Conservation (phyloP, 1,139 yeast genomes). For the Lodderomyces oxycetoniae region DNA sequence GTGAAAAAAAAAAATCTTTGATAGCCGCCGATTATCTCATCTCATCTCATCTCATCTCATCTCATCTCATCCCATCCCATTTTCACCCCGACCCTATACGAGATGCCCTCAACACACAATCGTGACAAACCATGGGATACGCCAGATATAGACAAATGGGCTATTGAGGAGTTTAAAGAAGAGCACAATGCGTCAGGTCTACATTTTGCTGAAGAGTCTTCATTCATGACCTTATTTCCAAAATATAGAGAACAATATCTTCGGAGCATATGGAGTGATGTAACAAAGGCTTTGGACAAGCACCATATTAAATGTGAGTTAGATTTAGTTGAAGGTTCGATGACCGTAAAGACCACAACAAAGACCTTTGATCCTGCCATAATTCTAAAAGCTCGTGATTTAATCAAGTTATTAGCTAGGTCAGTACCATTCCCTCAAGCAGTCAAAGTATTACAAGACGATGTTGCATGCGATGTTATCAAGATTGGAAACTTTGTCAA, state of each 20-base stretch:
- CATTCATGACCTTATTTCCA: conserved; percentile 92
- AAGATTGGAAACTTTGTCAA: conserved; percentile 87
- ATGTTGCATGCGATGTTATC: conserved; percentile 91
- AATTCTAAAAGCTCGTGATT: conserved; percentile 89
- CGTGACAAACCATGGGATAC: conserved; percentile 98
- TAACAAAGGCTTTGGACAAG: conserved; percentile 70
- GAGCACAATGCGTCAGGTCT: conserved; percentile 84
- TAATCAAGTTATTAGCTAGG: conserved; percentile 88
- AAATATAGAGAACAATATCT: conserved; percentile 91
- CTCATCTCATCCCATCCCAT: background rate
- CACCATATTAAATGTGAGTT: conserved; percentile 76
- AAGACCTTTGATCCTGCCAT: conserved; percentile 95
- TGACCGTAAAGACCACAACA: conserved; percentile 94
- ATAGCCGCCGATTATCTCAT: background rate
- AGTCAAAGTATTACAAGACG: conserved; percentile 83
- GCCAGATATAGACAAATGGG: conserved; percentile 93
- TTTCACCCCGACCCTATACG: background rate
- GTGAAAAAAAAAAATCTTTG: background rate
- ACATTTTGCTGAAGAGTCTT: conserved; percentile 89
- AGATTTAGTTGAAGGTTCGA: conserved; percentile 92
- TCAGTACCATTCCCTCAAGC: conserved; percentile 98
- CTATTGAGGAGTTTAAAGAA: conserved; percentile 78
- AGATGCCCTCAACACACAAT: conserved; percentile 88
- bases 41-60: conserved; percentile 1
- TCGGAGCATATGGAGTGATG: conserved; percentile 90